These are phyloP conservation scores for Globisporangium rhizosaccharum DNA, from an alignment of 352 stramenopile genomes.

Conservation along the genomic window DNA sequence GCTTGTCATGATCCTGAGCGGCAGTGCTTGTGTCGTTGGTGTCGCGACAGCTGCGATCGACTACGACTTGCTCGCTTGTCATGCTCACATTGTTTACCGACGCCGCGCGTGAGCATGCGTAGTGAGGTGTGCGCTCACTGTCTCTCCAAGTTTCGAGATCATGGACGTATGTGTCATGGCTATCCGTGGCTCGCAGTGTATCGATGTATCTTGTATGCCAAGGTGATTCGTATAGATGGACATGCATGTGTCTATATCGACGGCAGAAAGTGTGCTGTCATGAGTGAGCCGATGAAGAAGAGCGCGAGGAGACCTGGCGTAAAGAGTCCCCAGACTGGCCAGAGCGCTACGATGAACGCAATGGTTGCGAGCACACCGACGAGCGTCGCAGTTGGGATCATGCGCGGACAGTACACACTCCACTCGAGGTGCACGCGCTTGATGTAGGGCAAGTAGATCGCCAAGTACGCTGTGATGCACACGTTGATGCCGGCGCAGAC, in stretches of 20 bases:
- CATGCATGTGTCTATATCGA: slow-evolving; percentile 37
- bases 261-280: slow-evolving; percentile 92
- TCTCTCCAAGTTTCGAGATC: no score
- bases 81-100: no score
- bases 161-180: no score
- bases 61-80: no score
- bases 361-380: slow-evolving; percentile 58
- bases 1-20: no score
- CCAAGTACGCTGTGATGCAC: slow-evolving; percentile 86
- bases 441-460: slow-evolving; percentile 84
- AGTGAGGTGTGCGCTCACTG: no score
- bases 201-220: no score
- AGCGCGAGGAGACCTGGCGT: slow-evolving; percentile 87
- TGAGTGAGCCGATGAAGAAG: slow-evolving; percentile 88
- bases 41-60: no score
- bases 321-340: slow-evolving; percentile 90
- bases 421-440: slow-evolving; percentile 78
- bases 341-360: slow-evolving; percentile 85
- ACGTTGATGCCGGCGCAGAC: slow-evolving; percentile 75
- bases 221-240: no score
- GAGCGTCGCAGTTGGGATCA: slow-evolving; percentile 85
- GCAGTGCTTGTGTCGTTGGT: no score
- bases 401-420: slow-evolving; percentile 91
- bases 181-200: no score
- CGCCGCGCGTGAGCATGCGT: no score